Evolutionary conservation across 768 basidiomycete genomes (phyloP), one percentile per base, ranked within the genome.

Genomic region (Amanita exitialis): DNA sequence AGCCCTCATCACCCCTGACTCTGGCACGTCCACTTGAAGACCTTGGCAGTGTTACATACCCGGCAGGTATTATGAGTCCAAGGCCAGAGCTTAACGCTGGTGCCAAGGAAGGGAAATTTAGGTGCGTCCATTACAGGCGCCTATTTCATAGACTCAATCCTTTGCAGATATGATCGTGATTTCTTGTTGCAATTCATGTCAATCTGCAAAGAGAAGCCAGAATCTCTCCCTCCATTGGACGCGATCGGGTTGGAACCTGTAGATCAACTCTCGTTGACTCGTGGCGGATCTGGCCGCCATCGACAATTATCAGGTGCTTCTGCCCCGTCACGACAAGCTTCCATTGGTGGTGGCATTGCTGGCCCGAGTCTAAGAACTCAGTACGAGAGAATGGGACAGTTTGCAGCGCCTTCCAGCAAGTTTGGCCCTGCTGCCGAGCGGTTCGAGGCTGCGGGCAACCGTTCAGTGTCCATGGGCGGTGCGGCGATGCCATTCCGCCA

Each of bases 111-210:
- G 92, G 92, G 59, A 94, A 91, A 67, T 95, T 91, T 73, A 80
- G 84, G 90, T 89, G 67, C 54, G 59, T 36, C 6, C 18, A 18
- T 53, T n/a, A 2, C 25, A 25, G 15, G 57, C 39, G 2, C 15
- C 10, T 8, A 6, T 41, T 13, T 39, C 10, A 28, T 42, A 42
- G 32, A 27, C 37, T 28, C 10, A 18, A 46, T 23, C 20, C 51
- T 21, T 44, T 32, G 20, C 54, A 91, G 95, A 61, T 99, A 99
- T 64, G 92, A 97, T 65, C 91, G 94, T 32, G 91, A 94, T 16
- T 99, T 99, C 81, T 77, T 99, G 21, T 69, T 99, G 53, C 95
- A 99, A 64, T 99, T 99, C 72, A 93, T 96, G 89, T 68, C 71
- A 20, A 69, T 95, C 54, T 99, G 96, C 76, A 89, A 82, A 66